A percentile compares a stretch with the other conserved stretches of the same genome.
Evolutionary conservation across 495 filamentous ascomycete genomes (phyloP).

Genomic region (Hyphodiscus hymeniophilus): DNA sequence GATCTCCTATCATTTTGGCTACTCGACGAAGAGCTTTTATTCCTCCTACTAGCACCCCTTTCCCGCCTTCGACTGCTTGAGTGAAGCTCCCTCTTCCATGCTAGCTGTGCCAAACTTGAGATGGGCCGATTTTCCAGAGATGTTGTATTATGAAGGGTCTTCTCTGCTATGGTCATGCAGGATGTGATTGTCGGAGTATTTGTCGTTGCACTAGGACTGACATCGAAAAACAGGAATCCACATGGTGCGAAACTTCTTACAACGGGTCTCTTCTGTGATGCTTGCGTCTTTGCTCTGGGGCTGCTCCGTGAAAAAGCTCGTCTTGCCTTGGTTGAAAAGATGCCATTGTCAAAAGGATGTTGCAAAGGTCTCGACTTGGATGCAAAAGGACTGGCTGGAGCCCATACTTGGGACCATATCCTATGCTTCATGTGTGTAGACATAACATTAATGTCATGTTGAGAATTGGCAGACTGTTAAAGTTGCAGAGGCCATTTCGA

Average conservation of each 20-base stretch:
- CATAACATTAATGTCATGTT: constrained; percentile 17
- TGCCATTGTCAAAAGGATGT: constrained; percentile 2
- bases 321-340: constrained; percentile 8
- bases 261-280: neutral
- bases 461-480: constrained; percentile 18
- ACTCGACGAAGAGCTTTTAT: constrained; percentile 37
- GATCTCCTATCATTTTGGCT: constrained; percentile 14
- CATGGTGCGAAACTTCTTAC: constrained; percentile 17
- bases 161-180: constrained; percentile 10
- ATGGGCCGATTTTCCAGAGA: constrained; percentile 2
- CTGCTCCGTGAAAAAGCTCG: constrained; percentile 13
- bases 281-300: neutral
- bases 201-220: constrained; percentile 5
- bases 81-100: constrained; percentile 21
- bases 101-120: constrained; percentile 5
- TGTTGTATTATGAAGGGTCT: constrained; percentile 11
- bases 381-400: constrained; percentile 9
- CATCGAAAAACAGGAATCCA: constrained; percentile 15
- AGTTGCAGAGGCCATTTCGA: constrained; percentile 9
- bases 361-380: neutral
- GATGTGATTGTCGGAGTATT: constrained; percentile 8
- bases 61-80: constrained; percentile 15
- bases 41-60: constrained; percentile 26
- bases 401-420: constrained; percentile 22
- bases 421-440: constrained; percentile 12